Evolutionary conservation across 163 green algal species (phyloP), one percentile per base, ranked within the genome.

Genomic region (Volvox carteri): DNA sequence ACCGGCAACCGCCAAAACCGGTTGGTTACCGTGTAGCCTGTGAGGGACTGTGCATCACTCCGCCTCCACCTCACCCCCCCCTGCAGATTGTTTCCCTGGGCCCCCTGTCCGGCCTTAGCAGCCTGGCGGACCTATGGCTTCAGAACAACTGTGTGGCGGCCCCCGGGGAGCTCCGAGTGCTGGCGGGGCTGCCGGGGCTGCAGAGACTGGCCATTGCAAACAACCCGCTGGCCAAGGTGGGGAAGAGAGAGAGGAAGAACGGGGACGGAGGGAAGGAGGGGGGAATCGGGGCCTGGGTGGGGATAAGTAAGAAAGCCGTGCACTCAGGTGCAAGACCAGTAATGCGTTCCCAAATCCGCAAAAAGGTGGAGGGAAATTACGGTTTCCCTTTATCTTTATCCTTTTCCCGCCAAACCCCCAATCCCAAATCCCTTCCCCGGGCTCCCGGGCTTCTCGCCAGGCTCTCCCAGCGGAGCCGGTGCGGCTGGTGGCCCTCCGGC

Each of bases 61-160:
- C 60, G 3, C 60, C 28, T 72, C n/a, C 60, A 42, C 44, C 42
- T 14, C 35, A 18, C 68, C 35, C 37, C 35, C 3, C 35, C 68
- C 68, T 8, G 11, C 81, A 88, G 83, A 37, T 88, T 19, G 67
- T 39, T 12, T 88, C 83, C 9, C 84, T 89, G 70, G 70, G 70
- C 1, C 84, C 84, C 23, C 84, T 89, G 54, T 89, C 84, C 11
- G 84, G 39, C 6, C 72, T 84, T n/a, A 35, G 28, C n/a, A 16
- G 23, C 37, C 84, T 89, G n/a, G 77, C 84, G 1, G 84, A 89
- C 84, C 72, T 89, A n/a, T 89, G 84, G 84, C 72, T 89, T 23
- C 84, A 89, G 84, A 89, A 74, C 84, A 89, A 89, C 84, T 37
- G 33, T 46, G 50, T 83, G 68, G 50, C 50, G 35, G 84, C 84